Base-by-base conservation (phyloP, 768 basidiomycete genomes). In the Agrocybe praecox region DNA sequence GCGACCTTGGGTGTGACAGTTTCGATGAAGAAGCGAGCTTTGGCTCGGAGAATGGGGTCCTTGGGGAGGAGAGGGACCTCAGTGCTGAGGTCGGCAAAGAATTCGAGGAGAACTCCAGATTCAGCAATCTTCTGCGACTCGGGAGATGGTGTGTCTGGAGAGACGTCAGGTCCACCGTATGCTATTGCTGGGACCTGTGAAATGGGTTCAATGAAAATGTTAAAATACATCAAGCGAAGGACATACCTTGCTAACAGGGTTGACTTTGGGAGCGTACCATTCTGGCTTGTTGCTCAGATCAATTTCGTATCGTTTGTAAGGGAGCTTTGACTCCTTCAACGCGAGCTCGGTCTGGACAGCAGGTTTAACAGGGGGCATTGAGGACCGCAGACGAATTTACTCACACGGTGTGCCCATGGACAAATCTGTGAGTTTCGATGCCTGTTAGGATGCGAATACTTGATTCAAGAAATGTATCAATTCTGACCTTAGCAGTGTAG, bases 261-360 rank as follows among this genome's bases (percentile, higher is more conserved):
- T 90, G 36, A 90, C 80, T 56, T 83, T 78, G 0, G 80, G 77
- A 0, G 81, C 81, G 64, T 86, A 88, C 87, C 87, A 88, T 49
- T 80, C 83, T 1, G 87, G 87, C 71, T 89, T 90, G 73, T 86
- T 84, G 60, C 55, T 48, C 12, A 90, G 69, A 61, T 88, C 84
- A 46, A 90, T 80, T 59, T 87, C 80, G 58, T 74, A 86, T 14
- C 76, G 67, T 19, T 74, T 82, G 66, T 73, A 83, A 1, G 76
- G 61, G 3, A 80, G 74, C 5, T 78, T 74, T 1, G 81, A 77
- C 61, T 89, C 87, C 12, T 76, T 74, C 21, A 90, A 77, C 1
- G 87, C 85, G n/a, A 89, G 73, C 56, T 87, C 82, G 17, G 77
- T 77, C 82, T 87, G 60, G 15, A 21, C 4, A 33, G 34, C 21